Conservation (phyloP, 202 grass and related monocot species). For the Carex arenaria region DNA sequence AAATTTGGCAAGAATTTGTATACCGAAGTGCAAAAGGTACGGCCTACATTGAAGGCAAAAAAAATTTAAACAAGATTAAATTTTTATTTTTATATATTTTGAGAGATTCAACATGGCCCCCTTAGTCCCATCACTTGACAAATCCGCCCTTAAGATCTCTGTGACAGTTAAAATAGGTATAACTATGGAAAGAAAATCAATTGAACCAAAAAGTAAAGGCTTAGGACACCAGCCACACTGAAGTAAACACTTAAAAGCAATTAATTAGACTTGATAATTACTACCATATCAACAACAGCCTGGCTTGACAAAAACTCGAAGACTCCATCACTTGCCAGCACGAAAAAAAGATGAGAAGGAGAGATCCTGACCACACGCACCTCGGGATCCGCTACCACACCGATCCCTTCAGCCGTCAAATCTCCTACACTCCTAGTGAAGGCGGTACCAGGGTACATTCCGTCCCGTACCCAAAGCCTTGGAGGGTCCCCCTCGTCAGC, state of each 20-base stretch:
- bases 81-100: not conserved
- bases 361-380: slow-evolving; percentile 58
- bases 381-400: slow-evolving; percentile 76
- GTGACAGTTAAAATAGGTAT: not conserved
- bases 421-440: slow-evolving; percentile 90
- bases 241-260: not conserved
- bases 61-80: not conserved
- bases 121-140: not conserved
- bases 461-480: slow-evolving; percentile 71
- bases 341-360: slow-evolving; percentile 60
- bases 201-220: not conserved
- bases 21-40: not conserved
- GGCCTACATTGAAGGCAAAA: not conserved
- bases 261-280: not conserved
- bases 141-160: not conserved
- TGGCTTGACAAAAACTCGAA: slow-evolving; percentile 93
- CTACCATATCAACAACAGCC: slow-evolving; percentile 87
- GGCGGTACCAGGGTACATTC: slow-evolving; percentile 69
- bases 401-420: slow-evolving; percentile 51
- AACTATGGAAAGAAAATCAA: not conserved
- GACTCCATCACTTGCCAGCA: slow-evolving; percentile 83
- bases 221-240: not conserved
- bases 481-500: slow-evolving; percentile 65
- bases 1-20: not conserved
- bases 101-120: not conserved